phyloP scores from a whole-genome alignment of 768 basidiomycete species.

The Kwoniella heveanensis region DNA sequence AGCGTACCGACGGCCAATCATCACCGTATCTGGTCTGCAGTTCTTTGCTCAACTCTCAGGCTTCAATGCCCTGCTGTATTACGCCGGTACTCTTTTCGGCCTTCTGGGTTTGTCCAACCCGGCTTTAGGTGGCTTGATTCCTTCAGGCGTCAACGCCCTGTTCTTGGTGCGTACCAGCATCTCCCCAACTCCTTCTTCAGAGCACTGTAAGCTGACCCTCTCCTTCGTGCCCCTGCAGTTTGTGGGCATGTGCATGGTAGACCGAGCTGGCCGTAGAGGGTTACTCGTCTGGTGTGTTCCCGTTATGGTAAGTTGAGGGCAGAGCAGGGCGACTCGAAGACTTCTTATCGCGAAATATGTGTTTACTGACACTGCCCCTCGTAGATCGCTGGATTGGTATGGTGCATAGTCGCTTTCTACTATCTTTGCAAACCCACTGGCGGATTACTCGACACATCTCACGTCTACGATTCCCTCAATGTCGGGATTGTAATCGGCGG shows the following conservation, averaged over 20 bases:
- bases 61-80: conserved; percentile 43
- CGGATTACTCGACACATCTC: conserved; percentile 1
- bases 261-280: conserved; percentile 30
- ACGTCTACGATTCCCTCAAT: neutral
- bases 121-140: conserved; percentile 33
- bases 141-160: conserved; percentile 37
- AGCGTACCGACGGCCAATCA: conserved; percentile 31
- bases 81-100: conserved; percentile 39
- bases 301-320: conserved; percentile 8
- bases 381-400: conserved; percentile 22
- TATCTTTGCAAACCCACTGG: conserved; percentile 7
- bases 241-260: conserved; percentile 36
- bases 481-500: conserved; percentile 23
- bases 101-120: conserved; percentile 39
- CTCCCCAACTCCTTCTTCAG: too few species aligned
- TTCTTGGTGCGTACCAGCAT: conserved; percentile 18
- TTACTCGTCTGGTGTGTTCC: conserved; percentile 19
- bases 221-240: conserved; percentile 1
- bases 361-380: too few species aligned
- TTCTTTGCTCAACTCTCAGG: conserved; percentile 45
- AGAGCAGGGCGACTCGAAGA: too few species aligned
- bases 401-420: conserved; percentile 15
- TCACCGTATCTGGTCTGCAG: conserved; percentile 32
- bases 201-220: too few species aligned
- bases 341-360: too few species aligned